Conservation (phyloP, 164 flowering plant species). For the Stephania yunnanensis region DNA sequence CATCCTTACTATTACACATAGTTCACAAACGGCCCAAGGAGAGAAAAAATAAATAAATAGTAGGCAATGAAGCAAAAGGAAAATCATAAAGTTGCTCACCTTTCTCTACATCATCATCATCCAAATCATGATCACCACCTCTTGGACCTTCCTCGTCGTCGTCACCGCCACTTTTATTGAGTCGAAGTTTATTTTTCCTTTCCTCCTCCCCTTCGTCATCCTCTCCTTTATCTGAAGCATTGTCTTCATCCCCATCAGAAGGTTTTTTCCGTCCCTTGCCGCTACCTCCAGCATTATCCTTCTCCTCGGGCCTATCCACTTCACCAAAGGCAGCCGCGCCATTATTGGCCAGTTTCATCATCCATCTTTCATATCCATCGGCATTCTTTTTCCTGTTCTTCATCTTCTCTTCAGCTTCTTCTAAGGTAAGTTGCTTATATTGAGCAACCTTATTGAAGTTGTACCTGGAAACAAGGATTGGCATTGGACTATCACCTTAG, state of each 20-base stretch:
- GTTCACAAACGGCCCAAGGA: not conserved
- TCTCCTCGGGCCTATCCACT: slow-evolving; percentile 51
- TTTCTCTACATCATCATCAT: slow-evolving; percentile 92
- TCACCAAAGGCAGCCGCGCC: slow-evolving; percentile 96
- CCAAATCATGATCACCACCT: slow-evolving; percentile 80
- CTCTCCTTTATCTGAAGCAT: slow-evolving; percentile 76
- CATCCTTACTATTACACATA: not conserved
- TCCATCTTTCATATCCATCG: slow-evolving; percentile 96
- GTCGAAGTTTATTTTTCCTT: slow-evolving; percentile 72
- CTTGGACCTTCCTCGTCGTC: slow-evolving; percentile 91
- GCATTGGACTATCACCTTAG: not conserved
- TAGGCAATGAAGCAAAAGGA: not conserved
- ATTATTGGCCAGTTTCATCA: slow-evolving; percentile 93
- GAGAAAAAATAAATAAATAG: not conserved
- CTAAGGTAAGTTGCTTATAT: slow-evolving; percentile 95
- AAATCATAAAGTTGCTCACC: slow-evolving; percentile 36
- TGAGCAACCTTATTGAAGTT: slow-evolving; percentile 97
- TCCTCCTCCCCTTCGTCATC: slow-evolving; percentile 87
- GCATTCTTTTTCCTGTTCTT: slow-evolving; percentile 83
- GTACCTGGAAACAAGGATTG: slow-evolving; percentile 52
- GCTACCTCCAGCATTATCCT: slow-evolving; percentile 40
- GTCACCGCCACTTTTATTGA: slow-evolving; percentile 58
- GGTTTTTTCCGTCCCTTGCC: slow-evolving; percentile 58
- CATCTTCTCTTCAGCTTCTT: slow-evolving; percentile 99
- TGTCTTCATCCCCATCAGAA: slow-evolving; percentile 72